A percentile compares a stretch with the other conserved stretches of the same genome.
Evolutionary conservation across 305 asterid species (phyloP).

Genomic region (Solanum hybrid): DNA sequence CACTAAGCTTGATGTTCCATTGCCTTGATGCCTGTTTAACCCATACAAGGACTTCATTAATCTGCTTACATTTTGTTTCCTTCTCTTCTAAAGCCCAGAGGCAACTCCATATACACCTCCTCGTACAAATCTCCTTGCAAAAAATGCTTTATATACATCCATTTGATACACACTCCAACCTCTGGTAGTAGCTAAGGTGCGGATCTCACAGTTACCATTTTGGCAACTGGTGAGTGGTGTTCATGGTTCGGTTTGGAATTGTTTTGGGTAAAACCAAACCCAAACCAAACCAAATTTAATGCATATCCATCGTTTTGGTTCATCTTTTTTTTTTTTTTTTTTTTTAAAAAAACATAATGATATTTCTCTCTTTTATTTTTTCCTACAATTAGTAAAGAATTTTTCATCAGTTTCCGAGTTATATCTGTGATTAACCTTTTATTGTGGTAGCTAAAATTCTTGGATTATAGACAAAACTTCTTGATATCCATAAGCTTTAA

Average conservation of each 20-base stretch:
- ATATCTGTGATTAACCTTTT: neutral
- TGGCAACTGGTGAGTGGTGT: neutral
- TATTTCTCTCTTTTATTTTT: neutral
- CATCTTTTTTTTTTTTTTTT: neutral
- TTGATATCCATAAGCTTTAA: neutral
- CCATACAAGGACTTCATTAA: neutral
- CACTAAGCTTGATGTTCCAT: neutral
- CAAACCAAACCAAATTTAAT: neutral
- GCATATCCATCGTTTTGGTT: neutral
- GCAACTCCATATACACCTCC: neutral
- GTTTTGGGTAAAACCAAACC: neutral
- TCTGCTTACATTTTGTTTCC: neutral
- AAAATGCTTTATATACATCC: neutral
- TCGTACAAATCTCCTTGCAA: neutral
- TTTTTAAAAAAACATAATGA: neutral
- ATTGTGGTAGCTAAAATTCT: neutral
- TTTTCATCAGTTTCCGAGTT: neutral
- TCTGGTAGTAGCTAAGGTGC: neutral
- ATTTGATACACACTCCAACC: neutral
- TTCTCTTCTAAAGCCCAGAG: neutral
- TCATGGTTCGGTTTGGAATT: neutral
- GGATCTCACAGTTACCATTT: neutral
- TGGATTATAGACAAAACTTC: neutral
- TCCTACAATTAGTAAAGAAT: too few species aligned
- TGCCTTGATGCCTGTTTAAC: neutral